Evolutionary conservation across 1,284 basidiomycete species (phyloP), one percentile per base, ranked within the genome.

Genomic region (Ustilago vetiveriae): DNA sequence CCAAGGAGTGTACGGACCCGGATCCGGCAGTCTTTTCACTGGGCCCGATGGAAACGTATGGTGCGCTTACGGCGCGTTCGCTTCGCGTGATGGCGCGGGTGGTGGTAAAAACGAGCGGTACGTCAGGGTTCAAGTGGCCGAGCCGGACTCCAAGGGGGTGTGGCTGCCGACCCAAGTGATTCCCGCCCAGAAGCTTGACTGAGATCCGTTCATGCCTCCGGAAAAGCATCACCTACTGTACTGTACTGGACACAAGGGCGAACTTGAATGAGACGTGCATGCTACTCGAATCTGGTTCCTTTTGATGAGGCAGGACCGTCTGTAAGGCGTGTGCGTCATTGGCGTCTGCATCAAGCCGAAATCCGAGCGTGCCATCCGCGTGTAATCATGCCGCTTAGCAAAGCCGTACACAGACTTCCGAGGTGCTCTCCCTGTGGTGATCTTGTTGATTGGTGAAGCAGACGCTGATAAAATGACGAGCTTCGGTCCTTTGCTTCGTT

Each of bases 61-160:
- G 55, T 70, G 62, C 13, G 56, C 51, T 6, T 70, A 70, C 26
- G 60, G 67, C 10, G 67, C 67, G 6, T 70, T 56, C 24, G 52
- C 49, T 0, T 51, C 50, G n/a, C 41, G 23, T 13, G 50, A 60
- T 24, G 62, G 60, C 8, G 51, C 56, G 11, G 56, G 56, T 22
- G 45, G 46, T 17, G 67, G 52, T 13, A 70, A 49, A 35, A 63
- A 58, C 27, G 56, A 59, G 17, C 51, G 67, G 29, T 65, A 48
- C 27, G 67, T 60, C 9, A 42, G 57, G 37, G 67, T 70, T 4
- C 67, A 70, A 24, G 51, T 59, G 10, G 67, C 60, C 16, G 36
- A 49, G 14, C 40, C 55, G 17, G 67, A 70, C 17, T 56, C 59
- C 8, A 43, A 42, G 17, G 67, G 67, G 4, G 67, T 66, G 5